Evolutionary conservation across 2,329 filamentous ascomycete species (phyloP), one percentile per base, ranked within the genome.

Genomic region (Fusarium sulawesiense): DNA sequence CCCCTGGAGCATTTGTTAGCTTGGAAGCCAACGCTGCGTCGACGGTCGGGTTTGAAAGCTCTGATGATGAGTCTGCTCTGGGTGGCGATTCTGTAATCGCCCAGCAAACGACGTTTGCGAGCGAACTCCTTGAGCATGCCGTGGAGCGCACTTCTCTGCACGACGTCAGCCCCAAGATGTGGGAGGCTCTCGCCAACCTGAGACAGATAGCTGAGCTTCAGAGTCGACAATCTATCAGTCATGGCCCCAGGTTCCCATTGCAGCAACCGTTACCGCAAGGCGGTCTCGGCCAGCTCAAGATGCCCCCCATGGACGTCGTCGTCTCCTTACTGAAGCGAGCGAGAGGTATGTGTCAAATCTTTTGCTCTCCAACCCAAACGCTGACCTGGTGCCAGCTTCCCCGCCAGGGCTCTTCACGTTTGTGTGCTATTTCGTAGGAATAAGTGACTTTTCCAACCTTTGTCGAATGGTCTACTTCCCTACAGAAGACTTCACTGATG

Each of bases 181-280:
- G 83, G 49, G 82, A 84, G 4, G 86, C 85, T 1, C 77, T 89
- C 20, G 79, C 82, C 40, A 85, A 83, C 21, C 78, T 89, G 14
- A 82, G 83, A 53, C 84, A 86, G 66, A 83, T 89, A 29, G 84
- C 87, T 48, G 77, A 82, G 54, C 81, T 87, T 77, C 84, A 87
- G 70, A 83, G 83, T 57, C 78, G 78, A 13, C 76, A 80, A 41
- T 78, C 78, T 30, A 79, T 79, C 34, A 79, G 78, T 23, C 79
- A 82, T 49, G 81, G 85, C 10, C 79, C 83, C 25, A 80, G 82
- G 12, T 85, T 86, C 54, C 80, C 78, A 37, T 77, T 84, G 12
- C 84, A 85, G 50, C 82, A 82, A 56, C 78, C 81, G 1, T 66
- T 86, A 8, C 83, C 85, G 1, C 78, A 78, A 4, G 83, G 83